Evolutionary conservation across 768 basidiomycete species (phyloP).

Genomic region (Cyclocybe cylindracea): DNA sequence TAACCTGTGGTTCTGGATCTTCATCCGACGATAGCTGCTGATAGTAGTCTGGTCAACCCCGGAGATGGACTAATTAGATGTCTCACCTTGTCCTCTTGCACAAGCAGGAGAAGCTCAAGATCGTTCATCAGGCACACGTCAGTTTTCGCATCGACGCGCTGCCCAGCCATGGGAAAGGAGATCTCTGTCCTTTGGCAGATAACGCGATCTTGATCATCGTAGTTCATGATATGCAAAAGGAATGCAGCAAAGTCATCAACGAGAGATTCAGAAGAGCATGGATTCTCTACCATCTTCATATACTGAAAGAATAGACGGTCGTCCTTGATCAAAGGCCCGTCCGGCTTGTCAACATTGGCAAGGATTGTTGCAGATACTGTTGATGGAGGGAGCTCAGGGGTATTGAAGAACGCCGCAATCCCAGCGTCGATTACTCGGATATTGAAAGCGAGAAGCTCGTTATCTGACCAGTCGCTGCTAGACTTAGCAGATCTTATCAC

Average conservation of each 20-base stretch:
- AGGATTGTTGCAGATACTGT: conserved; percentile 7
- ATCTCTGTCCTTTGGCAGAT: conserved; percentile 8
- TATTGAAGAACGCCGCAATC: conserved; percentile 6
- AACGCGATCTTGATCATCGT: conserved; percentile 15
- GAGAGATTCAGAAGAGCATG: conserved; percentile 1
- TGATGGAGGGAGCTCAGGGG: conserved; percentile 1
- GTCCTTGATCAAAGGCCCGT: conserved; percentile 6
- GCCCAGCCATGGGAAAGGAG: conserved; percentile 12
- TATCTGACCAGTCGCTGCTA: conserved; percentile 6
- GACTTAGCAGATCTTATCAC: conserved; percentile 2
- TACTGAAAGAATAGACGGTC: conserved; percentile 15
- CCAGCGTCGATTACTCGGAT: conserved; percentile 3
- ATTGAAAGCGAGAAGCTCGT: conserved; percentile 11
- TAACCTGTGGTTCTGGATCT: conserved; percentile 29
- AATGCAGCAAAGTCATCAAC: conserved; percentile 13
- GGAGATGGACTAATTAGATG: too few relatives aligned
- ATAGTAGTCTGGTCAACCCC: neutral
- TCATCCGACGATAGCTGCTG: neutral
- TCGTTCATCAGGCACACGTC: conserved; percentile 7
- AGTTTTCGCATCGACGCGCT: conserved; percentile 6
- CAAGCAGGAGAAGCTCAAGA: conserved; percentile 2
- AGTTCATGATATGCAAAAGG: conserved; percentile 10
- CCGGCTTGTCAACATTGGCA: conserved; percentile 7
- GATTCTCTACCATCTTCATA: conserved; percentile 3
- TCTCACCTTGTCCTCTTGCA: conserved; percentile 6